Conservation (phyloP, 179 eudicot species). For the Beta macrorhiza region DNA sequence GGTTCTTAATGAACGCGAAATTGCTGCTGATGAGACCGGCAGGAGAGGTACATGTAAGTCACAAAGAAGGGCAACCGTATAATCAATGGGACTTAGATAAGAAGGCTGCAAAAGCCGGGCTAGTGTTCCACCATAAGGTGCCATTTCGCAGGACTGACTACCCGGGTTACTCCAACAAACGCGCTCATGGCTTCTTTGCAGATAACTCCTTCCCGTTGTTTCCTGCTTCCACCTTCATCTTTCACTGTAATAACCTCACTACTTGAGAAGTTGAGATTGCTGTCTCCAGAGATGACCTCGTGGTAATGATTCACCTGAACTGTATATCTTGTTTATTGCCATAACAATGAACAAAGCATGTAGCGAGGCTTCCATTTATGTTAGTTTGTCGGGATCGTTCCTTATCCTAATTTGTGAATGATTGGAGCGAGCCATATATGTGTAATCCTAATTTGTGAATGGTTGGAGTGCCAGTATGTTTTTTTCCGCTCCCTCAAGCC, state of each 20-base stretch:
- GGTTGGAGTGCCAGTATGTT: neutral
- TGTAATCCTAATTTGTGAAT: neutral
- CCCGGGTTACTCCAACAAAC: slow-evolving; percentile 52
- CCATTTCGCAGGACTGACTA: slow-evolving; percentile 36
- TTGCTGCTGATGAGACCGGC: slow-evolving; percentile 28
- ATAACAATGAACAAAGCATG: too few species aligned
- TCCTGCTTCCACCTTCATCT: slow-evolving; percentile 40
- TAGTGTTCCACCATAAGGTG: slow-evolving; percentile 29
- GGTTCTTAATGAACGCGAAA: slow-evolving; percentile 46
- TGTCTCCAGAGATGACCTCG: neutral
- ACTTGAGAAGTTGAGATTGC: slow-evolving; percentile 5
- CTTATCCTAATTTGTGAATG: neutral
- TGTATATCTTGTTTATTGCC: neutral
- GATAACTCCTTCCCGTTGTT: slow-evolving; percentile 40
- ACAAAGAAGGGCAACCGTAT: slow-evolving; percentile 42
- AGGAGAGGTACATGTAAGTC: slow-evolving; percentile 44
- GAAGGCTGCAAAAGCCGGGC: slow-evolving; percentile 37
- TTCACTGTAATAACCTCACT: slow-evolving; percentile 9
- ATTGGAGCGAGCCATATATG: too few species aligned
- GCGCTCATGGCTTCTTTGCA: slow-evolving; percentile 37
- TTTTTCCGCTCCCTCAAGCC: neutral
- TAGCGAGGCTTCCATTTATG: neutral
- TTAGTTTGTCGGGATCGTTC: neutral
- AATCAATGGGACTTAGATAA: slow-evolving; percentile 41
- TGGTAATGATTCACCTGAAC: slow-evolving; percentile 4